phyloP scores from a whole-genome alignment of 1,139 yeast genomes.

The Geotrichum siamense region DNA sequence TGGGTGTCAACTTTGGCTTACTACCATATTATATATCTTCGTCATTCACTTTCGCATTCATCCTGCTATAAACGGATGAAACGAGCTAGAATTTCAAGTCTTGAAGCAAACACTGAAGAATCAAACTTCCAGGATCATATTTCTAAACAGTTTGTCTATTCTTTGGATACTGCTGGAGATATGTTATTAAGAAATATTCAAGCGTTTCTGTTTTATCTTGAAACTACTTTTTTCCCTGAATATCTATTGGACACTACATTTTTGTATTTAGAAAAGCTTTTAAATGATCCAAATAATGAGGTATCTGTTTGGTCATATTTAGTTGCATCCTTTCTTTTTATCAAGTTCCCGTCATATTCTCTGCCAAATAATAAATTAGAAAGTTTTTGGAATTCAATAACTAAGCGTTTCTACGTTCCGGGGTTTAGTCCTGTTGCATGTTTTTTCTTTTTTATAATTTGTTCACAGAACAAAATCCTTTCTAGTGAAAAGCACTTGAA shows the following conservation, averaged over 20 bases:
- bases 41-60: conserved; percentile 5
- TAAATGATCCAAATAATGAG: conserved; percentile 3
- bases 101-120: not conserved
- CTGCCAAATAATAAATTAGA: conserved; percentile 7
- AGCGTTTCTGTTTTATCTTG: conserved; percentile 8
- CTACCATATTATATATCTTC: conserved; percentile 6
- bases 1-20: conserved; percentile 13
- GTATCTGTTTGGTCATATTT: conserved; percentile 11
- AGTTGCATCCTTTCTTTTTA: conserved; percentile 6
- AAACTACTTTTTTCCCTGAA: conserved; percentile 3
- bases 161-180: not conserved
- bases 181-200: conserved; percentile 4
- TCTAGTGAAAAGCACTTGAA: conserved; percentile 1
- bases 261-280: not conserved
- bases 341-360: not conserved
- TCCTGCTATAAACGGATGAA: conserved; percentile 1
- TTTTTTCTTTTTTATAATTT: conserved; percentile 8
- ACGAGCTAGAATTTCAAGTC: not conserved
- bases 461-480: conserved; percentile 7
- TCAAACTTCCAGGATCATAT: conserved; percentile 5
- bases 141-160: not conserved
- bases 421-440: conserved; percentile 10
- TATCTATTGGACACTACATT: not conserved
- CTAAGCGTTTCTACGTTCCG: conserved; percentile 14
- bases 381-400: conserved; percentile 13